Evolutionary conservation across 352 stramenopile genomes (phyloP), one percentile per base, ranked within the genome.

Genomic region (Phytopythium cucurbitacearum): DNA sequence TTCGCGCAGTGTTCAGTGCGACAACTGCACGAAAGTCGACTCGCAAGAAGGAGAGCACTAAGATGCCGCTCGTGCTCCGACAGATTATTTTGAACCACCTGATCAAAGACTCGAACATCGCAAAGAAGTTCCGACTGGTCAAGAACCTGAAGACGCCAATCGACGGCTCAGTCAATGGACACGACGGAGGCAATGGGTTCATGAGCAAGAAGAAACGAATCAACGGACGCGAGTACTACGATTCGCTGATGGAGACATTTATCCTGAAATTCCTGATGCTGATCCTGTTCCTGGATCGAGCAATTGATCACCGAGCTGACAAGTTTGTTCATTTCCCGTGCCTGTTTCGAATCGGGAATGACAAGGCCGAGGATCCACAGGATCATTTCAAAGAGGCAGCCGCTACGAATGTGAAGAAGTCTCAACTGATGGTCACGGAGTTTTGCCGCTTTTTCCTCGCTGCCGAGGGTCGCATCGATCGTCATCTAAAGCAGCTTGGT

Each of bases 381-480:
- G 49, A 32, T n/a, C 36, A 59, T 54, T 47, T 55, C 12, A 53
- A 59, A 50, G 35, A 16, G n/a, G 51, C 53, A 52, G 53, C 55
- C 7, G 36, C 56, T 6, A 64, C 59, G n/a, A 61, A 76, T 35
- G 71, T 98, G 21, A 99, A 98, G 55, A 93, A 94, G 21, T 97
- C 92, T 0, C 78, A 92, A 49, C 74, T 88, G 16, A 78, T 99
- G 35, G 73, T 99, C n/a, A 79, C 80, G 0, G 82, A 92, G 32
- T 91, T 99, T 32, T 97, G 83, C 55, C 72, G 95, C 40, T 67
- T 97, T 40, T 98, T 97, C 65, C 64, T 99, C 32, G 85, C 82
- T 7, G 82, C 79, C 33, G 93, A 99, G 84, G 96, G 96, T 13
- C 91, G 97, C 51, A 95, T 99, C 49, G 80, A 98, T 40, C 95